Conservation (phyloP, 495 filamentous ascomycete genomes). For the Annulohypoxylon stygium region DNA sequence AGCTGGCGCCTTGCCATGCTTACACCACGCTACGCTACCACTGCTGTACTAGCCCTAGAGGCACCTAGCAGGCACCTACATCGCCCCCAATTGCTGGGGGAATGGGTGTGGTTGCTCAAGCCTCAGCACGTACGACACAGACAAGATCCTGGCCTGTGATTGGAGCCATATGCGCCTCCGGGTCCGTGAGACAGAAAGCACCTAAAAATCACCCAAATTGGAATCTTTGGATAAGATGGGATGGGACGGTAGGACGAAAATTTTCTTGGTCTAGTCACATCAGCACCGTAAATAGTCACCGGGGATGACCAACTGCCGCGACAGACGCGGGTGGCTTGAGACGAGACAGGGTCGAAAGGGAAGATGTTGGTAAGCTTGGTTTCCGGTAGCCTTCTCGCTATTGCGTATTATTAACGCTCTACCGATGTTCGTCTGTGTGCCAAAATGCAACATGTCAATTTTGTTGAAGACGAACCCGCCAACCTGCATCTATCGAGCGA, state of each 20-base stretch:
- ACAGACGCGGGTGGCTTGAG: slow-evolving; percentile 37
- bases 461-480: slow-evolving; percentile 13
- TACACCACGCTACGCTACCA: slow-evolving; percentile 3
- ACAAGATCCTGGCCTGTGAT: slow-evolving; percentile 30
- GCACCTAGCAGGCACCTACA: background rate
- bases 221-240: slow-evolving; percentile 32
- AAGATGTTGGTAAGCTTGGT: slow-evolving; percentile 10
- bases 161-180: slow-evolving; percentile 30
- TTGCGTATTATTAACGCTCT: slow-evolving; percentile 1
- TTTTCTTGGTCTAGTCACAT: slow-evolving; percentile 36
- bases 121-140: slow-evolving; percentile 25
- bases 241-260: slow-evolving; percentile 15
- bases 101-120: slow-evolving; percentile 7
- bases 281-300: slow-evolving; percentile 41
- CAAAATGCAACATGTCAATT: slow-evolving; percentile 13
- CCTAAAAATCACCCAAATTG: slow-evolving; percentile 16
- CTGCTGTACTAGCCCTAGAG: too few species aligned
- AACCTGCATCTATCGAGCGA: slow-evolving; percentile 25
- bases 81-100: slow-evolving; percentile 32
- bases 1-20: slow-evolving; percentile 22
- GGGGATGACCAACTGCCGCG: slow-evolving; percentile 42
- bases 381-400: background rate
- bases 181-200: slow-evolving; percentile 21
- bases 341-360: slow-evolving; percentile 11
- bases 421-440: background rate